These are phyloP conservation scores for Corynascus novoguineensis DNA, from an alignment of 495 filamentous ascomycete species.

Conservation along the genomic window DNA sequence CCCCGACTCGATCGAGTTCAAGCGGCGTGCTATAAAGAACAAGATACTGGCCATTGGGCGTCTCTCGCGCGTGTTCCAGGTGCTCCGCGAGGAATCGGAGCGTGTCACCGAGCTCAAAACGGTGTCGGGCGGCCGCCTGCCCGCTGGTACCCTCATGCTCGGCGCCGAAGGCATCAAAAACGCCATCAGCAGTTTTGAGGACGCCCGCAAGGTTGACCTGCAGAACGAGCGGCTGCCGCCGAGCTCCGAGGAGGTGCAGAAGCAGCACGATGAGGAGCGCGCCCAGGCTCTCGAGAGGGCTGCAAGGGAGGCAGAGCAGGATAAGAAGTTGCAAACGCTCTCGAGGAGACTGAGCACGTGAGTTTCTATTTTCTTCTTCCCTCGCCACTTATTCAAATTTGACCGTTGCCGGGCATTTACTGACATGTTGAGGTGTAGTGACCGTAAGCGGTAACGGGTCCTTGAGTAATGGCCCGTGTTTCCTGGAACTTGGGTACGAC, in stretches of 20 bases:
- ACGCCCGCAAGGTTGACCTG: constrained; percentile 94
- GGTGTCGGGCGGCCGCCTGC: constrained; percentile 85
- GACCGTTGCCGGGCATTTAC: not conserved
- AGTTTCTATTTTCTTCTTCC: constrained; percentile 37
- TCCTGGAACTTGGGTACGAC: not conserved
- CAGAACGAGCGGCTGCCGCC: constrained; percentile 94
- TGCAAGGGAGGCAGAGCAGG: constrained; percentile 81
- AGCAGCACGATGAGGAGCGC: constrained; percentile 70
- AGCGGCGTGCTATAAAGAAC: constrained; percentile 95
- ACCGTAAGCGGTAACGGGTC: constrained; percentile 27
- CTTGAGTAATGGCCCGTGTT: not conserved
- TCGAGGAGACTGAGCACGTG: constrained; percentile 94
- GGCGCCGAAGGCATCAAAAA: constrained; percentile 98
- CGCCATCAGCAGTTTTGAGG: constrained; percentile 95
- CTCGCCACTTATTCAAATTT: not conserved
- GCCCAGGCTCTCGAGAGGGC: constrained; percentile 79
- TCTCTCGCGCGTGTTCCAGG: constrained; percentile 96
- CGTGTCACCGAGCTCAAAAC: constrained; percentile 96
- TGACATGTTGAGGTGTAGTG: constrained; percentile 10
- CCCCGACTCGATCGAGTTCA: constrained; percentile 80
- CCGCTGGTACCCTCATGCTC: constrained; percentile 94
- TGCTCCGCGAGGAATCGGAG: constrained; percentile 94
- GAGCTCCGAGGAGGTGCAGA: constrained; percentile 81
- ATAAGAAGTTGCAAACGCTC: constrained; percentile 73
- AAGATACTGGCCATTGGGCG: constrained; percentile 98